Conservation (phyloP, 2,329 filamentous ascomycete genomes). For the Domatiomyces globalis region DNA sequence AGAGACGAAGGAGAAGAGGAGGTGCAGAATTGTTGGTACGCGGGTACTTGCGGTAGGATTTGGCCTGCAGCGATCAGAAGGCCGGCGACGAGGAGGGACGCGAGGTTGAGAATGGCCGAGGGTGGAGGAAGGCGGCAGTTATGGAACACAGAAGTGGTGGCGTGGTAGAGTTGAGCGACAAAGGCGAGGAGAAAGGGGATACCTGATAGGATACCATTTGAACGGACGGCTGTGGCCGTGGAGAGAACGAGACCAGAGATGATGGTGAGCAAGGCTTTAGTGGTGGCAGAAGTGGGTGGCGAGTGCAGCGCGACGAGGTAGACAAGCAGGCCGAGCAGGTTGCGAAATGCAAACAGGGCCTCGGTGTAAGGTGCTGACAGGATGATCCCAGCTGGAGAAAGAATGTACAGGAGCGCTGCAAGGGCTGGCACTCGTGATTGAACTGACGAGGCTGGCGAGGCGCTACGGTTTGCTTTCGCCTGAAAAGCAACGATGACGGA, state of each 20-base stretch:
- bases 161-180: slow-evolving; percentile 23
- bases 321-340: slow-evolving; percentile 57
- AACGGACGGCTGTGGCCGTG: slow-evolving; percentile 57
- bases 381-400: slow-evolving; percentile 82
- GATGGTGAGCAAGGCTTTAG: slow-evolving; percentile 24
- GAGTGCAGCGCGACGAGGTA: slow-evolving; percentile 39
- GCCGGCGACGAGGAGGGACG: slow-evolving; percentile 52
- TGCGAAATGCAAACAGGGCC: slow-evolving; percentile 61
- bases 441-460: not conserved
- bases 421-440: slow-evolving; percentile 46
- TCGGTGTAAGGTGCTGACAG: slow-evolving; percentile 78
- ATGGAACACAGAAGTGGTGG: not conserved
- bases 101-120: slow-evolving; percentile 38
- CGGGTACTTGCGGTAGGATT: slow-evolving; percentile 56
- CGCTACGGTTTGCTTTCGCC: slow-evolving; percentile 13
- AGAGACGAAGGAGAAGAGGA: slow-evolving; percentile 7
- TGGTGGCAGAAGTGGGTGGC: slow-evolving; percentile 20
- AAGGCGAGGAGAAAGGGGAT: slow-evolving; percentile 47
- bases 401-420: slow-evolving; percentile 58
- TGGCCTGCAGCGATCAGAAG: slow-evolving; percentile 53
- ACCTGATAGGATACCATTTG: slow-evolving; percentile 76
- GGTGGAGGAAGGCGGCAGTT: slow-evolving; percentile 7
- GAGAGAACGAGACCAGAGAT: slow-evolving; percentile 56
- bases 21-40: slow-evolving; percentile 58
- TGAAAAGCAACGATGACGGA: slow-evolving; percentile 11